Conservation (phyloP, 257 asterid genomes). For the Penstemon davidsonii region DNA sequence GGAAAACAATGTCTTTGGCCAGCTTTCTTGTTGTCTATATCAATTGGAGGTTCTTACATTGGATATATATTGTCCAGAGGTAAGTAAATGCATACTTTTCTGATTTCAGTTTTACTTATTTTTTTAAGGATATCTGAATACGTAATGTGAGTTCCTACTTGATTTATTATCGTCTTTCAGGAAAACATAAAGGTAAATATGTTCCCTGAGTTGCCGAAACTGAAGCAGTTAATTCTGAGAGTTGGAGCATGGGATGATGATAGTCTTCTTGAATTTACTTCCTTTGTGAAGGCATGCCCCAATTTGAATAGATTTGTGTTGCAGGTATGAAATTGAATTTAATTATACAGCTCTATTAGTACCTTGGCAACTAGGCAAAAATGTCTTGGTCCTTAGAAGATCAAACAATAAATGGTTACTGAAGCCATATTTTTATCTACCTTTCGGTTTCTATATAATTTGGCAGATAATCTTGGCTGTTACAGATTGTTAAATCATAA, state of each 20-base stretch:
- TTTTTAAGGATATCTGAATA: background rate
- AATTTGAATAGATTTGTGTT: slow-evolving; percentile 46
- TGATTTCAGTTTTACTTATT: background rate
- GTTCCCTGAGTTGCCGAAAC: slow-evolving; percentile 51
- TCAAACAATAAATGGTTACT: too few relatives aligned
- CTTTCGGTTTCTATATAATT: too few relatives aligned
- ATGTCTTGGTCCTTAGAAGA: too few relatives aligned
- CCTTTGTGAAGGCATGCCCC: slow-evolving; percentile 46
- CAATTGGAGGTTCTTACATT: slow-evolving; percentile 51
- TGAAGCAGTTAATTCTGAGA: slow-evolving; percentile 49
- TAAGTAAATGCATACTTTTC: slow-evolving; percentile 22
- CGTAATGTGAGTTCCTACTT: background rate
- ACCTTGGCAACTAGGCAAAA: too few relatives aligned
- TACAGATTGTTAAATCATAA: too few relatives aligned
- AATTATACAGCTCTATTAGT: background rate
- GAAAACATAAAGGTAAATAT: slow-evolving; percentile 32
- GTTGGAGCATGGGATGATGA: slow-evolving; percentile 50
- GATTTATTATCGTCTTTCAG: slow-evolving; percentile 32
- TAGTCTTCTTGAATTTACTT: slow-evolving; percentile 51
- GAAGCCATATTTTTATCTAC: too few relatives aligned
- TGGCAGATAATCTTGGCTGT: background rate
- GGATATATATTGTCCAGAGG: slow-evolving; percentile 49
- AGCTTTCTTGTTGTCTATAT: slow-evolving; percentile 49
- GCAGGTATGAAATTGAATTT: slow-evolving; percentile 40
- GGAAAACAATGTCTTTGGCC: slow-evolving; percentile 44